Evolutionary conservation across 2,329 filamentous ascomycete genomes (phyloP).

Genomic region (Paracorniculantispora psalliotae): DNA sequence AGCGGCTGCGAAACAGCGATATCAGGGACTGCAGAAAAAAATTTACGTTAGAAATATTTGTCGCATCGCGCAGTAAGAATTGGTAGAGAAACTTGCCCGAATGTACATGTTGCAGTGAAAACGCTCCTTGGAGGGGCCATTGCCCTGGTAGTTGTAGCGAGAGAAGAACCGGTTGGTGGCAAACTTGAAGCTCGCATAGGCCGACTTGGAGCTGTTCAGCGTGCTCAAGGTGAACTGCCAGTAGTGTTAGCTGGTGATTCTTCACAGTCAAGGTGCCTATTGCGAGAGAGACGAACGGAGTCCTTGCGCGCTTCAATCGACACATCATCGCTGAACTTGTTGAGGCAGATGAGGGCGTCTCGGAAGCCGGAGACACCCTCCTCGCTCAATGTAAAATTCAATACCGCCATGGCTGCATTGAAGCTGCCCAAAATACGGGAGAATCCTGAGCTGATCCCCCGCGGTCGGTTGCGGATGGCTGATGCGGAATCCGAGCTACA

Average conservation of each 20-base stretch:
- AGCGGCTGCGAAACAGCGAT: constrained; percentile 67
- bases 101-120: constrained; percentile 75
- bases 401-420: constrained; percentile 45
- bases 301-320: constrained; percentile 68
- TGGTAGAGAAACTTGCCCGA: constrained; percentile 42
- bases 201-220: constrained; percentile 75
- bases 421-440: no score
- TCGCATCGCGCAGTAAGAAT: not conserved
- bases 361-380: constrained; percentile 67
- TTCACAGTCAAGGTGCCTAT: not conserved
- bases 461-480: not conserved
- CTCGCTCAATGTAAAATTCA: constrained; percentile 69
- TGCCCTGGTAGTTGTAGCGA: constrained; percentile 61
- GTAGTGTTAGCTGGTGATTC: not conserved
- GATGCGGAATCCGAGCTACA: not conserved
- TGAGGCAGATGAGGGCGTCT: constrained; percentile 68
- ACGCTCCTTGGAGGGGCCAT: constrained; percentile 45
- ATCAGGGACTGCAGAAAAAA: constrained; percentile 51
- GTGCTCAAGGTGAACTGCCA: constrained; percentile 65
- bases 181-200: constrained; percentile 69
- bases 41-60: not conserved
- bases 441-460: not conserved
- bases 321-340: constrained; percentile 76
- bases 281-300: constrained; percentile 45
- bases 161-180: constrained; percentile 66